Base-by-base conservation (phyloP, 2,329 filamentous ascomycete genomes). In the Pochonia chlamydosporia region DNA sequence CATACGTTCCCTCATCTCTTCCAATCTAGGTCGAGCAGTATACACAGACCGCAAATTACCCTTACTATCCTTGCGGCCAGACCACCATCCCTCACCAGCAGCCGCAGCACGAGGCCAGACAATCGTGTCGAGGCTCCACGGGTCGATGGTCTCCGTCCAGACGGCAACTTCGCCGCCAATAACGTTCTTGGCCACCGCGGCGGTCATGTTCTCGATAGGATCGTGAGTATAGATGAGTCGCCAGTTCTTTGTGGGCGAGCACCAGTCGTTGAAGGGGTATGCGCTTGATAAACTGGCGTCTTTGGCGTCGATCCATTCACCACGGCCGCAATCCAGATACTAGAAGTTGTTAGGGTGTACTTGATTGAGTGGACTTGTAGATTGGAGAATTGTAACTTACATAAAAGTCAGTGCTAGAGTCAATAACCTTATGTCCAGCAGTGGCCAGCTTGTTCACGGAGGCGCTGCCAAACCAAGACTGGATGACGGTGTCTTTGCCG, bases 291-390 rank as follows among this genome's bases (percentile, higher is more conserved):
- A 76, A 14, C 65, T 66, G 18, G 77, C 81, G 43, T 81, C 80
- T 47, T 70, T 70, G 57, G 86, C 87, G 70, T 87, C 83, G 53
- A 92, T 72, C 84, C 86, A 93, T 57, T 87, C 78, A 35, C 89
- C 89, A 53, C 85, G 78, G 25, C 89, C 88, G 61, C 89, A 95
- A 68, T 93, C 88, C 44, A 93, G 82, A 59, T 91, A 91, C 83
- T 87, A 44, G 44, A 8, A 28, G 23, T n/a, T 6, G 18, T 3
- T 23, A 6, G 36, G n/a, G 26, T 23, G 28, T 25, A 41, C 16
- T 24, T 50, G 30, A 25, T 40, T 41, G 40, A 42, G n/a, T n/a
- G n/a, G n/a, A n/a, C n/a, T n/a, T n/a, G n/a, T n/a, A n/a, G n/a
- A n/a, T n/a, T n/a, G n/a, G n/a, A n/a, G n/a, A n/a, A n/a, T n/a